Evolutionary conservation across 129 eudicot genomes (phyloP), one percentile per base, ranked within the genome.

Genomic region (Flaveria brownii): DNA sequence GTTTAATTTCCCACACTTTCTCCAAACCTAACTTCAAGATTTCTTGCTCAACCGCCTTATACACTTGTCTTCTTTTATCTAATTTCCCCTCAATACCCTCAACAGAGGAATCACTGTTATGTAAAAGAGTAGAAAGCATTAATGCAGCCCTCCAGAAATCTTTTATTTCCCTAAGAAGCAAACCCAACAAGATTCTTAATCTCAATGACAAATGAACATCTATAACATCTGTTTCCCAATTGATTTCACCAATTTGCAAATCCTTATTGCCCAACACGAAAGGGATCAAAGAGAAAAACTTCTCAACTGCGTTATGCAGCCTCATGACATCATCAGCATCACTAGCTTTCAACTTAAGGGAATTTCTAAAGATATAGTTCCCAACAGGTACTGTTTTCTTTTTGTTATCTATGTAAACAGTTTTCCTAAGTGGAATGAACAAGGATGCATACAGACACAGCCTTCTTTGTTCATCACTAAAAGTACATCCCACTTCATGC

Each of bases 71-170:
- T 73, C 87, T 87, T 75, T 87, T 82, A 52, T 80, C 84, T 46
- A 89, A 52, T 67, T 81, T 76, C 22, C 70, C 76, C 13, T 2
- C 16, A 45, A 36, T 64, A 65, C 6, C 66, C 63, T 84, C 81
- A 55, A 17, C 72, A 26, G 78, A 76, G 30, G 69, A 67, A 65
- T 50, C 47, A 17, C 45, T 76, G 82, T 42, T 66, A 70, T 83
- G 78, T 16, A 94, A 15, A 75, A 88, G 75, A 51, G 85, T 70
- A 1, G 96, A 77, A 14, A 87, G 81, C 82, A 91, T 47, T 69
- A 94, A 80, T 6, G 92, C 87, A 45, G 81, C 81, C 68, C 88
- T 90, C 98, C 98, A 94, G 43, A 88, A 87, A 76, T 87, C 92
- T 71, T 89, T 94, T 49, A 94, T 88, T 54, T 91, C 98, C 83